Base-by-base conservation (phyloP, 768 basidiomycete species). In the Boletus fagicola region DNA sequence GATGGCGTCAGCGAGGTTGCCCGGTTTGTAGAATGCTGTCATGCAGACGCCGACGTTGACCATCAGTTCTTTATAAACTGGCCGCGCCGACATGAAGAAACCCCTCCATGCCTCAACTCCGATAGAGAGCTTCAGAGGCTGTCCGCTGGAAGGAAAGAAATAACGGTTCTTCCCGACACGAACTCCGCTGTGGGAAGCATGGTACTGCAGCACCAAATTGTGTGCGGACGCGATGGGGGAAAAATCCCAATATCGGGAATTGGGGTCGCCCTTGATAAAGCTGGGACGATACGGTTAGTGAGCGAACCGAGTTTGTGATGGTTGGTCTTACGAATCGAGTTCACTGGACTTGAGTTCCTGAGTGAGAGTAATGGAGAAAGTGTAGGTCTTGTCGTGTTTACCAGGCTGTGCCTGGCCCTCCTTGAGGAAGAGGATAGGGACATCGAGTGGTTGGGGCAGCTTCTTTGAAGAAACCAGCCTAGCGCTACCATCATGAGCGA, bases 1-100 rank as follows among this genome's bases (percentile, higher is more conserved):
- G 47, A 91, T 75, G 4, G 82, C 80, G 0, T 86, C 74, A 0
- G 83, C 84, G 10, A 92, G 76, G 58, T 85, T 88, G 0, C 86
- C 84, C 0, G 81, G 81, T 12, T 77, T 73, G 63, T 82, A 80
- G 62, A 84, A 84, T 0, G 81, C 79, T 1, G 80, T 78, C 76
- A 81, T 82, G 59, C 78, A 80, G 5, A 78, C 72, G 33, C 81
- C 83, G 26, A 84, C 71, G 61, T 84, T 84, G 50, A 84, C 78
- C 75, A 81, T 76, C 5, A 84, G 66, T 43, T 77, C 74, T 49
- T 77, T 79, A 65, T 75, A 77, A 13, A 74, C 75, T 0, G 81
- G 82, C 0, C 82, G 74, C 4, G 78, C 74, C 1, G 81, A 83
- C 64, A 80, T 74, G 68, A 77, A 83, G 64, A 79, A 83, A 3